Evolutionary conservation across 345 rosid genomes (phyloP).

Genomic region (Brassica cretica): DNA sequence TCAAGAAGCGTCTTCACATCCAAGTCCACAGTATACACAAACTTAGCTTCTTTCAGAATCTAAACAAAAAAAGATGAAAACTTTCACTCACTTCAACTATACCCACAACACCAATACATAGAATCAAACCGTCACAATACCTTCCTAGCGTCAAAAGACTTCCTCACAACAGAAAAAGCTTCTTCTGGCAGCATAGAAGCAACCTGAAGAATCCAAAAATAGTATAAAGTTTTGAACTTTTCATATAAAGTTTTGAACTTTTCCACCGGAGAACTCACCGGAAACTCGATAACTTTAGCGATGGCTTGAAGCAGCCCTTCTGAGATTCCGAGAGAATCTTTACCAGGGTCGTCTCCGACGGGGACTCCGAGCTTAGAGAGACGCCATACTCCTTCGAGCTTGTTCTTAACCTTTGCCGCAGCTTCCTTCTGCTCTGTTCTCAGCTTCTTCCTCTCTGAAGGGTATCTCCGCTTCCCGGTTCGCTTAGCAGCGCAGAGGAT

Average conservation of each 20-base stretch:
- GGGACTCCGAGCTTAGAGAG: slow-evolving; percentile 77
- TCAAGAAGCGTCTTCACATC: slow-evolving; percentile 70
- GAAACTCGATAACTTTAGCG: slow-evolving; percentile 77
- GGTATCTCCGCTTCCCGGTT: slow-evolving; percentile 85
- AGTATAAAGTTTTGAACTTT: background rate
- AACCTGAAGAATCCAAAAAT: slow-evolving; percentile 47
- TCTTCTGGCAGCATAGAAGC: slow-evolving; percentile 83
- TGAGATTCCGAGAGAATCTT: slow-evolving; percentile 68
- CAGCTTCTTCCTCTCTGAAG: slow-evolving; percentile 92
- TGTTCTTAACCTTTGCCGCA: slow-evolving; percentile 51
- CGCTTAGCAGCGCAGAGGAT: slow-evolving; percentile 60
- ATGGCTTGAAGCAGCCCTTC: slow-evolving; percentile 72
- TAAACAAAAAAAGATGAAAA: slow-evolving; percentile 36
- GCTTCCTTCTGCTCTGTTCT: slow-evolving; percentile 58
- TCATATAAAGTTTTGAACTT: background rate
- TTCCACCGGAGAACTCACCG: slow-evolving; percentile 46
- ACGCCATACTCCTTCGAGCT: slow-evolving; percentile 82
- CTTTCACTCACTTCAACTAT: slow-evolving; percentile 20
- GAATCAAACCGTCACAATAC: slow-evolving; percentile 36
- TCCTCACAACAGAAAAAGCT: slow-evolving; percentile 77
- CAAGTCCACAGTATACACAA: slow-evolving; percentile 88
- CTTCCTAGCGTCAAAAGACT: slow-evolving; percentile 96
- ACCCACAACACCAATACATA: background rate
- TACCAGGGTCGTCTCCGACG: slow-evolving; percentile 77
- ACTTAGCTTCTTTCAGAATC: slow-evolving; percentile 81